Evolutionary conservation across 148 eudicot species (phyloP).

Genomic region (Oxyria digyna): DNA sequence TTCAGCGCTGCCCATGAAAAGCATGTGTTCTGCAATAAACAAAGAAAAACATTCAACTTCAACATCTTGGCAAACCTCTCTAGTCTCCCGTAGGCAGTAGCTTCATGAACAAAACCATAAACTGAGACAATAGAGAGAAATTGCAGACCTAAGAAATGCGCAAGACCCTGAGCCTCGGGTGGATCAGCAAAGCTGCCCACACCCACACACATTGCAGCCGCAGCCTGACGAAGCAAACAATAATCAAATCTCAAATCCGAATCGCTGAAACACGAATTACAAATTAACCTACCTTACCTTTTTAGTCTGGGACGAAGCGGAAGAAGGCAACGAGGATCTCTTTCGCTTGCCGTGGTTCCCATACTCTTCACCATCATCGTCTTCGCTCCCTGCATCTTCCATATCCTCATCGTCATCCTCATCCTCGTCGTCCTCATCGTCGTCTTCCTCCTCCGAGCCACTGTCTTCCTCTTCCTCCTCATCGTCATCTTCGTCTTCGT

Average conservation of each 20-base stretch:
- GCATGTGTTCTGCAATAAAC: constrained; percentile 75
- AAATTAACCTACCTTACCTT: constrained; percentile 31
- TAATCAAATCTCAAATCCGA: neutral
- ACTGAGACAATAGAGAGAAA: neutral
- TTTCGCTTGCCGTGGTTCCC: constrained; percentile 12
- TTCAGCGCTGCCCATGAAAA: constrained; percentile 94
- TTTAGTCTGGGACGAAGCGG: constrained; percentile 41
- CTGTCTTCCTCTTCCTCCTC: constrained; percentile 22
- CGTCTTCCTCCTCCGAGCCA: constrained; percentile 10
- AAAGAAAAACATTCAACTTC: neutral
- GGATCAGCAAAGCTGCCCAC: constrained; percentile 96
- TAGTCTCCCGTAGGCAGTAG: neutral
- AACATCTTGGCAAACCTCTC: neutral
- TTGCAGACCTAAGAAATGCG: constrained; percentile 76
- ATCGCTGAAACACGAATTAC: neutral
- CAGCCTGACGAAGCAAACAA: constrained; percentile 40
- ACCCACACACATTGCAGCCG: constrained; percentile 90
- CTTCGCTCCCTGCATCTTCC: constrained; percentile 18
- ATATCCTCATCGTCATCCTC: constrained; percentile 9
- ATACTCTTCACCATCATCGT: constrained; percentile 11
- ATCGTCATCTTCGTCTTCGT: constrained; percentile 4
- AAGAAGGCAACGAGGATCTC: constrained; percentile 6
- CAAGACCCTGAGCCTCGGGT: constrained; percentile 93
- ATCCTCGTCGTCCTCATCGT: constrained; percentile 17
- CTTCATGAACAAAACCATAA: neutral